Evolutionary conservation across 1,139 yeast genomes (phyloP), one percentile per base, ranked within the genome.

Genomic region (Debaryomyces nepalensis): DNA sequence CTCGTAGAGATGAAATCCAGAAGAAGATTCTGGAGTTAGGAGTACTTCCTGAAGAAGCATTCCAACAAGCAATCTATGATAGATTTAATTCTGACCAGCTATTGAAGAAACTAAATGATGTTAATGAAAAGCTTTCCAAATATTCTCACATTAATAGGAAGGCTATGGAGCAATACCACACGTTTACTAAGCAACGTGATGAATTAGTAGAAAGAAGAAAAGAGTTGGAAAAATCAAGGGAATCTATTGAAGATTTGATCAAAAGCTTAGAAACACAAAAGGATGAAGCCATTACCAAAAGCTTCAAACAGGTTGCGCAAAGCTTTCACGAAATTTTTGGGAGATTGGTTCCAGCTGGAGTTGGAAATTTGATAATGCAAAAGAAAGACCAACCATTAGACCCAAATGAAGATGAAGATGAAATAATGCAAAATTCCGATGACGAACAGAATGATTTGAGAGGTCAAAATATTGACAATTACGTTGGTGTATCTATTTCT

Each of bases 101-200:
- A 26, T 65, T 88, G 37, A 57, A 60, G n/a, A 68, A 76, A 44
- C 71, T 89, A 50, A 82, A 79, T 44, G 64, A 66, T 30, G 76
- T 82, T 4, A 81, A 84, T 39, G 79, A 77, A 32, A 78, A 77
- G 26, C 70, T 90, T 34, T 75, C 78, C 30, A 75, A 81, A 52
- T 86, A 79, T 60, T 78, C 81, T 16, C 96, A 89, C 61, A 87
- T 93, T 44, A 93, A 93, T 65, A 87, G 87, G 58, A 87, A 89
- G 57, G 97, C 99, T 0, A 73, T 87, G 53, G 98, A 91, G 55
- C 97, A 93, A 59, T 88, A 77, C 59, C 71, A 75, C 43, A 82
- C 80, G 33, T 91, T 90, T 59, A 80, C 87, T 11, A 81, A 77
- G 47, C 95, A 90, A 59, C 75, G 87, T 43, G 85, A 81, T 39